Evolutionary conservation across 148 eudicot species (phyloP).

Genomic region (Silene latifolia): DNA sequence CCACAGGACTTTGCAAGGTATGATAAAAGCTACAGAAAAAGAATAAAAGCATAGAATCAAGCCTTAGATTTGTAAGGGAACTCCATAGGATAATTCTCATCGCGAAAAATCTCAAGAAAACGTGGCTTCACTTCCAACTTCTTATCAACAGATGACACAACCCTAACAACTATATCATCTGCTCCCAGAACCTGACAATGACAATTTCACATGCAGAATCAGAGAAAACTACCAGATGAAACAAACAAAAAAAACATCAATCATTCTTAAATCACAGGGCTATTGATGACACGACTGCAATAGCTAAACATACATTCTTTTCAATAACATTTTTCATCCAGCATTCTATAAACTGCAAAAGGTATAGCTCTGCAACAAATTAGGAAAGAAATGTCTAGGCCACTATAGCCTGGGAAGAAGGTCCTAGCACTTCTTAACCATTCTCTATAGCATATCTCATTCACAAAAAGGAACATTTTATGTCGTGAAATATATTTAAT

Average conservation of each 20-base stretch:
- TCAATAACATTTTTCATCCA: neutral
- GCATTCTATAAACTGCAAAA: neutral
- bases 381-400: neutral
- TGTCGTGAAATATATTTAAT: neutral
- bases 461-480: neutral
- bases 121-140: slow-evolving; percentile 92
- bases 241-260: neutral
- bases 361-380: neutral
- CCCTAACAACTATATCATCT: slow-evolving; percentile 90
- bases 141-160: slow-evolving; percentile 98
- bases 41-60: neutral
- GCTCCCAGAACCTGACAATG: slow-evolving; percentile 87
- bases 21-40: neutral
- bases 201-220: neutral
- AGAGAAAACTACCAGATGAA: neutral
- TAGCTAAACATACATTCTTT: neutral
- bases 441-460: neutral
- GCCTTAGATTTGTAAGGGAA: slow-evolving; percentile 96
- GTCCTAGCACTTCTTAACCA: slow-evolving; percentile 3
- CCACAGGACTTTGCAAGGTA: neutral
- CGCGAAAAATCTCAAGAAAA: slow-evolving; percentile 89
- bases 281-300: neutral
- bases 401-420: neutral
- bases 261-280: neutral
- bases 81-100: slow-evolving; percentile 80